A percentile compares a stretch with the other conserved stretches of the same genome.
Conservation (phyloP, 2,329 filamentous ascomycete genomes). For the Diaporthe citriasiana region DNA sequence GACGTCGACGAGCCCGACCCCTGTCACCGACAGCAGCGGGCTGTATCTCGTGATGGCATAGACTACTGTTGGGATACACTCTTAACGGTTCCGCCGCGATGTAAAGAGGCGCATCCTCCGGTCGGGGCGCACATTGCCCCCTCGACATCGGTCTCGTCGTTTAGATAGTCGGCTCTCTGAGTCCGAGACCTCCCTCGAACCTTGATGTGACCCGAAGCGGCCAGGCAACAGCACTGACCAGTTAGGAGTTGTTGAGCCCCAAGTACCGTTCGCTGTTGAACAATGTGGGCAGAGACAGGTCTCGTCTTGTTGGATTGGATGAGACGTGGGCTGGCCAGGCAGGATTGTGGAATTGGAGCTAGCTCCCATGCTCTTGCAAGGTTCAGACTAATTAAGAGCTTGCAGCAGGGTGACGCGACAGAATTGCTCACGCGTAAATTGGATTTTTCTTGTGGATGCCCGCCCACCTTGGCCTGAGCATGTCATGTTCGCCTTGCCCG, state of each 20-base stretch:
- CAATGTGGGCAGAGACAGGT: slow-evolving; percentile 33
- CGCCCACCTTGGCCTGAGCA: slow-evolving; percentile 22
- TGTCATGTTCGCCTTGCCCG: background rate
- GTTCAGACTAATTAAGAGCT: slow-evolving; percentile 27
- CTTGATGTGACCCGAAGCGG: slow-evolving; percentile 25
- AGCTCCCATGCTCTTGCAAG: slow-evolving; percentile 30
- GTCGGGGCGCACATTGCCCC: slow-evolving; percentile 14
- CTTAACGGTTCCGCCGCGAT: slow-evolving; percentile 8
- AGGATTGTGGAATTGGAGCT: slow-evolving; percentile 34
- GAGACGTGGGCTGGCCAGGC: slow-evolving; percentile 27
- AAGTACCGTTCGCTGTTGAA: slow-evolving; percentile 29
- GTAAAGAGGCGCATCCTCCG: background rate
- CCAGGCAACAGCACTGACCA: slow-evolving; percentile 16
- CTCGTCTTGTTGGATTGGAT: slow-evolving; percentile 30
- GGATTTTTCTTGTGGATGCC: slow-evolving; percentile 26
- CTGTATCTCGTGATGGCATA: slow-evolving; percentile 3
- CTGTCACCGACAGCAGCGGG: slow-evolving; percentile 26
- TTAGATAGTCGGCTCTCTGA: slow-evolving; percentile 15
- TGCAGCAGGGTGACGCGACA: slow-evolving; percentile 35
- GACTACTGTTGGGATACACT: background rate
- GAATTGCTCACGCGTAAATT: slow-evolving; percentile 30
- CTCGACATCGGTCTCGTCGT: slow-evolving; percentile 22
- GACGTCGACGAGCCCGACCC: slow-evolving; percentile 32
- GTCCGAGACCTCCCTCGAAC: slow-evolving; percentile 25
- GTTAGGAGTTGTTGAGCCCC: slow-evolving; percentile 20